Percentiles rank a stretch among this genome's conserved stretches.
phyloP scores from a whole-genome alignment of 2,329 filamentous ascomycete species.

The Alternaria sp. region DNA sequence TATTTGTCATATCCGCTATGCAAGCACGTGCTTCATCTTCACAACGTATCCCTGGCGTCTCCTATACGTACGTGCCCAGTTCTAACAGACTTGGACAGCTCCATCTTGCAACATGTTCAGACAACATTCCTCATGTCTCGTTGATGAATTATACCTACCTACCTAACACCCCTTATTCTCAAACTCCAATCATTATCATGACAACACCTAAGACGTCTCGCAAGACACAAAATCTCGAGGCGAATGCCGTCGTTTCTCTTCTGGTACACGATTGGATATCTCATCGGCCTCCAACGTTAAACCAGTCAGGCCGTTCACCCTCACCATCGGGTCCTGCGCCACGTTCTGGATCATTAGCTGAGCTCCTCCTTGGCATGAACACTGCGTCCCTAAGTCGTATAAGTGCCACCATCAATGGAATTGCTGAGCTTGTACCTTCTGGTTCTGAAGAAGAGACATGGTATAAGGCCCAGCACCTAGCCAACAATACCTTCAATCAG shows the following conservation, averaged over 20 bases:
- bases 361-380: slow-evolving; percentile 89
- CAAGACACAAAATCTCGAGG: slow-evolving; percentile 81
- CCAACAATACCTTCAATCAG: slow-evolving; percentile 85
- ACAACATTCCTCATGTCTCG: slow-evolving; percentile 87
- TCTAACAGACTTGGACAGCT: slow-evolving; percentile 66
- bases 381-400: slow-evolving; percentile 87
- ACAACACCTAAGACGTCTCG: slow-evolving; percentile 83
- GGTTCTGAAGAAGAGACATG: slow-evolving; percentile 85
- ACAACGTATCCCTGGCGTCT: not conserved
- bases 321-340: slow-evolving; percentile 65
- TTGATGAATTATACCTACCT: slow-evolving; percentile 99
- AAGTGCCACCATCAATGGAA: slow-evolving; percentile 92
- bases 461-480: slow-evolving; percentile 83
- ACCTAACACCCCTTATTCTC: slow-evolving; percentile 73
- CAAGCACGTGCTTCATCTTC: slow-evolving; percentile 1
- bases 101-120: slow-evolving; percentile 89
- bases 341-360: slow-evolving; percentile 76
- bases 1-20: not conserved
- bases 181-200: slow-evolving; percentile 79
- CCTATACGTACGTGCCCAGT: not conserved
- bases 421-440: slow-evolving; percentile 74
- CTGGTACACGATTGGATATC: slow-evolving; percentile 99
- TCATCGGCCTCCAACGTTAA: slow-evolving; percentile 82
- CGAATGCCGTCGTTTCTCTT: slow-evolving; percentile 87
- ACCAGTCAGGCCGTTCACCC: slow-evolving; percentile 60